phyloP scores from a whole-genome alignment of 148 eudicot species.

The Bassia scoparia region DNA sequence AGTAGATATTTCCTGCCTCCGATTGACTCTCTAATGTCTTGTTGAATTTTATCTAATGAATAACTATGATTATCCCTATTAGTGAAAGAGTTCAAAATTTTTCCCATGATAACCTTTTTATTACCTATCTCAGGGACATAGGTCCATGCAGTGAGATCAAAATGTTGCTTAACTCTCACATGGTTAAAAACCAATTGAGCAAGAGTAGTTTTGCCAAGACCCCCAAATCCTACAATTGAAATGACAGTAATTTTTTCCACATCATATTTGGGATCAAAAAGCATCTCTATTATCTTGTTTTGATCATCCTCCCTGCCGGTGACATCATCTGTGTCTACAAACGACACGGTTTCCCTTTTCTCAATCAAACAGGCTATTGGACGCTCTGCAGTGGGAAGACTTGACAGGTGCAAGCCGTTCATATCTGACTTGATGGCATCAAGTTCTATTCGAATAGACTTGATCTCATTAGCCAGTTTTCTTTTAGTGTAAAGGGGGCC shows the following conservation, averaged over 20 bases:
- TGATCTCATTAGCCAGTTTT: conserved; percentile 11
- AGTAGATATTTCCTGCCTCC: conserved; percentile 4
- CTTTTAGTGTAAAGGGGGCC: not conserved
- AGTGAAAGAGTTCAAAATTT: not conserved
- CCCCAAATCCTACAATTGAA: conserved; percentile 22
- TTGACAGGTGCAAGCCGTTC: not conserved
- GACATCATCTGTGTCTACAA: not conserved
- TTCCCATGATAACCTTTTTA: not conserved
- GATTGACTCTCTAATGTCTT: not conserved
- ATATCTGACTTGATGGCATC: conserved; percentile 11
- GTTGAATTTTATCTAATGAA: conserved; percentile 4
- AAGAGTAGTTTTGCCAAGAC: not conserved
- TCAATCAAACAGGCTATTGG: not conserved
- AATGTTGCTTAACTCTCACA: conserved; percentile 7
- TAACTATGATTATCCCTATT: not conserved
- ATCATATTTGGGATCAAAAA: conserved; percentile 14
- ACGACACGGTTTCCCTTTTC: not conserved
- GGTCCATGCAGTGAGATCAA: conserved; percentile 6
- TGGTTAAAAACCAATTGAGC: conserved; percentile 15
- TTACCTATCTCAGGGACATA: conserved; percentile 14
- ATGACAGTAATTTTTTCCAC: conserved; percentile 5
- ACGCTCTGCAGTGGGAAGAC: not conserved
- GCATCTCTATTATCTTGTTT: not conserved
- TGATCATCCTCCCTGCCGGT: conserved; percentile 4
- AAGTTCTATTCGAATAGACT: conserved; percentile 8